Evolutionary conservation across 2,329 filamentous ascomycete species (phyloP).

Genomic region (Fusarium compactum): DNA sequence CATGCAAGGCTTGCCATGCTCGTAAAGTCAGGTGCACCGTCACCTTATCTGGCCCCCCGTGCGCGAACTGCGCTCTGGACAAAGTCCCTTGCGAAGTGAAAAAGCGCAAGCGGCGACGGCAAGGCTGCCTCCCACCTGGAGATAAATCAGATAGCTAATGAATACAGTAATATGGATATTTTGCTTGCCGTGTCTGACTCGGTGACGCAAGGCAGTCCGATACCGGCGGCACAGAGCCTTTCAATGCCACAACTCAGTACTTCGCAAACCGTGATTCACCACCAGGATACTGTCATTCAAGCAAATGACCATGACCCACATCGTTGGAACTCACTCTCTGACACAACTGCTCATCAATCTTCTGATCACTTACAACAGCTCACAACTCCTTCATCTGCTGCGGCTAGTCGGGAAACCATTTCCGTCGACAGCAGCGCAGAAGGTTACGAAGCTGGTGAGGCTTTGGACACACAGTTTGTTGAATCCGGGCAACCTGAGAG

Average conservation of each 20-base stretch:
- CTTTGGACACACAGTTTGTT: not conserved
- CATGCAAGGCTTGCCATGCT: not conserved
- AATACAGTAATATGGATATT: not conserved
- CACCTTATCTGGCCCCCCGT: not conserved
- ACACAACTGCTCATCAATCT: no score
- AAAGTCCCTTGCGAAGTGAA: not conserved
- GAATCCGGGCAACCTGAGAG: not conserved
- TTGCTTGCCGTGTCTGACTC: no score
- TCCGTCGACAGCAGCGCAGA: not conserved
- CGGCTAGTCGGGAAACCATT: not conserved
- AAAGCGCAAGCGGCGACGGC: not conserved
- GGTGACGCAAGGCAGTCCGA: no score
- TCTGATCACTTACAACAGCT: not conserved
- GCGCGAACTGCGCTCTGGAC: slow-evolving; percentile 1
- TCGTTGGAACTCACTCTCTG: no score
- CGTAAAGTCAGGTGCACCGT: slow-evolving; percentile 1
- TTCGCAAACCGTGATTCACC: no score
- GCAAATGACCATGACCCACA: no score
- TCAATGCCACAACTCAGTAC: no score
- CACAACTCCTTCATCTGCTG: not conserved
- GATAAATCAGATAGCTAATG: not conserved
- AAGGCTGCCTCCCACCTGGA: not conserved
- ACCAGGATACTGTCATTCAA: no score
- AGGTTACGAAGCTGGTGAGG: not conserved
- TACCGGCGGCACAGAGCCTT: no score